Evolutionary conservation across 768 basidiomycete species (phyloP).

Genomic region (Termitomyces sp.): DNA sequence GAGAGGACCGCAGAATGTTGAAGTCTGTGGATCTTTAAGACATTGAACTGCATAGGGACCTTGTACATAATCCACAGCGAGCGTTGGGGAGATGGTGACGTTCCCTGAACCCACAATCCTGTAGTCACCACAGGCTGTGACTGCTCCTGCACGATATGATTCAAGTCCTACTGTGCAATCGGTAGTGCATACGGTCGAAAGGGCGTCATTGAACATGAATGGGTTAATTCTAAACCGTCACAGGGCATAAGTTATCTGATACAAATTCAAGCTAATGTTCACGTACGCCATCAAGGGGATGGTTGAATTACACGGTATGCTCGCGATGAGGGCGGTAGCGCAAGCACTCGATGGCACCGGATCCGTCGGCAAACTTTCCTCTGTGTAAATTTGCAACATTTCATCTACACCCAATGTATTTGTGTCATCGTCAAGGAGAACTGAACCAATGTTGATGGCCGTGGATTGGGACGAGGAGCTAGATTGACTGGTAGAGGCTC

Average conservation of each 20-base stretch:
- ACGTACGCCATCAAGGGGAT: neutral
- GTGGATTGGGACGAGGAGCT: neutral
- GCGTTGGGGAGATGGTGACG: neutral
- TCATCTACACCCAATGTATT: neutral
- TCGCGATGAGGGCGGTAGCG: neutral
- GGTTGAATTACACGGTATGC: neutral
- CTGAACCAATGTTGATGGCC: neutral
- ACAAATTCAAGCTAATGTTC: neutral
- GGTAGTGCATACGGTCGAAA: neutral
- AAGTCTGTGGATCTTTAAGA: neutral
- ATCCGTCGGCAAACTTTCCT: neutral
- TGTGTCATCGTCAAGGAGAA: neutral
- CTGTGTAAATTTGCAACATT: neutral
- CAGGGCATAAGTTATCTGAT: neutral
- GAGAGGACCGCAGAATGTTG: neutral
- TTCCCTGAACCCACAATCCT: neutral
- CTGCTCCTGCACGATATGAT: neutral
- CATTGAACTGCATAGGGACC: neutral
- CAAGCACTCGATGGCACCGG: neutral
- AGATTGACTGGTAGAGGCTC: neutral
- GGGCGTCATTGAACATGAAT: neutral
- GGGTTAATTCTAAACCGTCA: neutral
- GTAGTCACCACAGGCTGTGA: neutral
- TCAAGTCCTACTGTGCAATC: neutral
- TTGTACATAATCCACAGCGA: neutral